Base-by-base conservation (phyloP, 2,329 filamentous ascomycete genomes). In the Chaetoscypha palmicola region DNA sequence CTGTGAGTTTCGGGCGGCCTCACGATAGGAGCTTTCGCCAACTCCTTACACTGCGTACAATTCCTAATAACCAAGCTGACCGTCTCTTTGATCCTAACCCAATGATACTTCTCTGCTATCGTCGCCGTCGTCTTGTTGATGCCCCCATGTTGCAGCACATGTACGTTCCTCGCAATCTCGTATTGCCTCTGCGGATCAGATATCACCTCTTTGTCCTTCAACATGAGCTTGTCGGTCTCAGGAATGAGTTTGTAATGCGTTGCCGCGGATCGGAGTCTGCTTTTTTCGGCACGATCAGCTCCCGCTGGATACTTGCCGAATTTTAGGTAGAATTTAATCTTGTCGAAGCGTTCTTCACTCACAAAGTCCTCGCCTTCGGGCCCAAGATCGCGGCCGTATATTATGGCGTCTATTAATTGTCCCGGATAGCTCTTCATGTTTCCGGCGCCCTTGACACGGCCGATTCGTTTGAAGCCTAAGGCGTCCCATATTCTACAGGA, bases 61-160 rank as follows among this genome's bases (percentile, higher is more conserved):
- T 92, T 91, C 57, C 86, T 83, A 65, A 97, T 95, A 56, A 95
- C 90, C 62, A 91, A 82, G 62, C 85, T 92, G 49, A 96, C 92
- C 1, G 91, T 97, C 66, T 96, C 90, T 64, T 97, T 98, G 69
- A 97, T 97, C 49, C 91, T 79, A 37, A 94, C 90, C 92, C 92
- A 98, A 67, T 97, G 92, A 62, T 91, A 96, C 60, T 83, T 85
- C 62, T 96, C 87, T 9, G 91, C 88, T 58, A 98, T 95, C 16
- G 81, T 84, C 16, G 91, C 90, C 1, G 91, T 97, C 0, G 91
- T 97, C 70, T 96, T 96, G 72, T 98, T 98, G 72, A 97, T 97
- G 40, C 92, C 92, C 5, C 85, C 88, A 61, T 98, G 92, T 32
- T 82, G 75, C 45, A 72, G 66, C 41, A 79, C 72, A 65, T 98